These are phyloP conservation scores for Pestalotiopsis sp. DNA, from an alignment of 2,329 filamentous ascomycete genomes.

Conservation along the genomic window DNA sequence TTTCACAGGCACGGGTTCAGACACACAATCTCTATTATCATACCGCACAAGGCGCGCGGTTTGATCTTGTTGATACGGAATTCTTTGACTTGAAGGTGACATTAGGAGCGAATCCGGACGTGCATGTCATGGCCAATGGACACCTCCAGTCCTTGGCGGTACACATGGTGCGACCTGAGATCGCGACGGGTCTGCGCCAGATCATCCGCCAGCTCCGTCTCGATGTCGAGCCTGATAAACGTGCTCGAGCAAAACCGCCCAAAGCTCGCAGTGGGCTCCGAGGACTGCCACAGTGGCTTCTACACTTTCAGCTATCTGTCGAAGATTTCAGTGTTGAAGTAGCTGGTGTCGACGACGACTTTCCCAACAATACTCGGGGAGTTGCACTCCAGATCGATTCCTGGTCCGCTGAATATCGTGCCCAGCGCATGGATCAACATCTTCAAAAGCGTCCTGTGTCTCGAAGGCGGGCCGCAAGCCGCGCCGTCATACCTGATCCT, in stretches of 20 bases:
- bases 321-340: slow-evolving; percentile 89
- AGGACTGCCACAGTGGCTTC: slow-evolving; percentile 78
- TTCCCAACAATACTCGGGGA: slow-evolving; percentile 80
- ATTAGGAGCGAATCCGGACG: slow-evolving; percentile 80
- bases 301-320: slow-evolving; percentile 81
- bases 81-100: slow-evolving; percentile 84
- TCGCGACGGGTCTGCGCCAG: slow-evolving; percentile 87
- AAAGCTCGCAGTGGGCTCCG: slow-evolving; percentile 71
- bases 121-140: slow-evolving; percentile 78
- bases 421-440: slow-evolving; percentile 68
- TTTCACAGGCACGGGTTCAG: slow-evolving; percentile 78
- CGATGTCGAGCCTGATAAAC: slow-evolving; percentile 65
- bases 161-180: slow-evolving; percentile 88
- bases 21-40: slow-evolving; percentile 94
- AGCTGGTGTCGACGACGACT: slow-evolving; percentile 80
- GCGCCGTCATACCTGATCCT: slow-evolving; percentile 69
- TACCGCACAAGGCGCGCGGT: slow-evolving; percentile 76
- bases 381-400: slow-evolving; percentile 84
- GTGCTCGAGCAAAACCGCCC: slow-evolving; percentile 45
- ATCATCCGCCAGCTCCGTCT: slow-evolving; percentile 82
- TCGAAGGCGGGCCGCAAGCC: slow-evolving; percentile 73
- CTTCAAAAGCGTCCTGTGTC: slow-evolving; percentile 53
- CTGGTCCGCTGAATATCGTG: slow-evolving; percentile 86
- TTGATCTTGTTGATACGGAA: slow-evolving; percentile 86
- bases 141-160: slow-evolving; percentile 84